Evolutionary conservation across 441 rosid genomes (phyloP).

Genomic region (Metrosideros polymorpha): DNA sequence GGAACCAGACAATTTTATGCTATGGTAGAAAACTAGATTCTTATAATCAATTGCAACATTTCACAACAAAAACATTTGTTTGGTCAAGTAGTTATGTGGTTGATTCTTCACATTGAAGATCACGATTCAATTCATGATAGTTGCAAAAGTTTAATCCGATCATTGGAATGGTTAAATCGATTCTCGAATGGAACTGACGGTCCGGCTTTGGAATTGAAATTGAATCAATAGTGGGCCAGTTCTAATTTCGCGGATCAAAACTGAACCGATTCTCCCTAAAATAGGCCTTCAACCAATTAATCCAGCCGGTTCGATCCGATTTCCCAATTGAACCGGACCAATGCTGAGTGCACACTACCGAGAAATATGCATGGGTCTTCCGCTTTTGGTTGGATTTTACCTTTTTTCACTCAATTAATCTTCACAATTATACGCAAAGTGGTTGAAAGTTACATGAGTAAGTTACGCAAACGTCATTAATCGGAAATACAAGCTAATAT

Average conservation of each 20-base stretch:
- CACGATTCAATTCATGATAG: neutral
- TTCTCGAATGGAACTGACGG: accelerated
- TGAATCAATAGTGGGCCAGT: accelerated
- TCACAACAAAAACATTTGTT: neutral
- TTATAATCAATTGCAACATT: neutral
- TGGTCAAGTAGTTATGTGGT: neutral
- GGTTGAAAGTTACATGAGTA: neutral
- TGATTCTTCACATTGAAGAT: neutral
- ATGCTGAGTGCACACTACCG: neutral
- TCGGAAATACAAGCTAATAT: neutral
- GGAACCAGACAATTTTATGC: neutral
- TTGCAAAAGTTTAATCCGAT: neutral
- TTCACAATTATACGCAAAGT: neutral
- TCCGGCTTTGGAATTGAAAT: neutral
- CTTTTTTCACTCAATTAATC: neutral
- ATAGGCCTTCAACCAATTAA: neutral
- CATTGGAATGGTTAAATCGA: neutral
- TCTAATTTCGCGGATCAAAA: accelerated
- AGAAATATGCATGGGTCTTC: neutral
- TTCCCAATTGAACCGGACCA: accelerated
- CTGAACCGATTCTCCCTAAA: accelerated
- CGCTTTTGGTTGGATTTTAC: neutral
- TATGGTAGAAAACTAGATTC: neutral
- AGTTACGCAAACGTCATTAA: neutral
- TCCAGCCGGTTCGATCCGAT: accelerated